Base-by-base conservation (phyloP, 352 stramenopile species). In the Pythium coloratum region DNA sequence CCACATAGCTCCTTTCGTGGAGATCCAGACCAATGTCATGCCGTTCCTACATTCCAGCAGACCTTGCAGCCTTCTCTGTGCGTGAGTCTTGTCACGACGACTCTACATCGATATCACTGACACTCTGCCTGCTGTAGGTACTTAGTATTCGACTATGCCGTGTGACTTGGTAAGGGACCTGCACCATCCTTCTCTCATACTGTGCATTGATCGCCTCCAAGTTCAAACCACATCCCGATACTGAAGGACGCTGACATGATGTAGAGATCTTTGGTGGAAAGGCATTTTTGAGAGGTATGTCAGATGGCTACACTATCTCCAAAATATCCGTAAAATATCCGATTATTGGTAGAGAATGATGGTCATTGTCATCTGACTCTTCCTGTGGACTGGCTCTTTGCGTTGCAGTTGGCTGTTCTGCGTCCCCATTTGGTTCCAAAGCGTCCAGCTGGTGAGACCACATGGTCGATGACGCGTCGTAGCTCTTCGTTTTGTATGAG, bases 401-500 rank as follows among this genome's bases (percentile, higher is more conserved):
- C 3, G 40, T 49, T 46, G 14, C 2, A 24, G 3, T 24, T 49
- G 40, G 40, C 40, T 24, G 40, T 49, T n/a, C 40, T 3, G 7
- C 7, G 46, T 14, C 18, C 46, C 18, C n/a, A 13, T 53, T 53
- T 20, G 46, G 46, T 53, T n/a, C 14, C 46, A n/a, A 6, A 30
- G 20, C 18, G 46, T 28, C 46, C 46, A 53, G 46, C 18, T 53
- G 46, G 46, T 9, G 6, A 3, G n/a, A 8, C 46, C 46, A 53
- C 46, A 53, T 53, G 46, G 46, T 9, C 46, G 46, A 53, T 53
- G 46, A 53, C 46, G 46, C 46, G 46, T 53, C 20, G 46, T 30
- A 53, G 46, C 46, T 53, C 46, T 6, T 53, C 46, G 46, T 53
- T 53, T 32, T 32, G 46, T 14, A 12, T 14, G 36, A 7, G 36